Evolutionary conservation across 2,329 filamentous ascomycete species (phyloP), one percentile per base, ranked within the genome.

Genomic region (Stromatinia cepivora): DNA sequence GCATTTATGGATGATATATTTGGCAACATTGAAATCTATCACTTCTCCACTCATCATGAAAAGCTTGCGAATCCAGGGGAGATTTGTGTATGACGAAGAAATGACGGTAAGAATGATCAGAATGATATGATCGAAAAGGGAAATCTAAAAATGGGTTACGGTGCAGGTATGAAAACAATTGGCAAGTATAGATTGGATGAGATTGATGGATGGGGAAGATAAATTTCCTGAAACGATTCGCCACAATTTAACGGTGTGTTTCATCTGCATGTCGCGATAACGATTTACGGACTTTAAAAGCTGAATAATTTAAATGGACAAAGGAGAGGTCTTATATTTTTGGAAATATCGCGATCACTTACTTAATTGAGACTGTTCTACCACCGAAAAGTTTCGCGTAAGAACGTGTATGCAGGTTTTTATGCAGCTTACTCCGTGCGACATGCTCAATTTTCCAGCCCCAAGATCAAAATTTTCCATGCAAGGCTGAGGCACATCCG

Each of bases 101-200:
- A 65, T 59, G 50, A 39, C 71, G 9, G 57, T 68, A 31, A 34
- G 65, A 46, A 54, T 69, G 11, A 48, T 73, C 31, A 42, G 39
- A 42, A 42, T 17, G 52, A 69, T 46, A 70, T 72, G 66, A 62
- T 72, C 34, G 70, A 72, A 61, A 70, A 58, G 59, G 69, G 66
- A 34, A 72, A 68, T 70, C 65, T 73, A 57, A 69, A 70, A 54
- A 68, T 72, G 66, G 69, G 66, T 36, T 46, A 65, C 46, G 45
- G 17, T 28, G 63, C 53, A 57, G 69, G 66, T 52, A 8, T 48
- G 11, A 70, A 52, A 42, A 69, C 20, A 20, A 56, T 72, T 48
- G 65, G 50, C 53, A 70, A 36, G 36, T 73, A 58, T 66, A 63
- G 63, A 50, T 62, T 72, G 56, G 68, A 70, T 45, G 31, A 36